phyloP scores from a whole-genome alignment of 352 stramenopile species.

The Plasmopara halstedii region DNA sequence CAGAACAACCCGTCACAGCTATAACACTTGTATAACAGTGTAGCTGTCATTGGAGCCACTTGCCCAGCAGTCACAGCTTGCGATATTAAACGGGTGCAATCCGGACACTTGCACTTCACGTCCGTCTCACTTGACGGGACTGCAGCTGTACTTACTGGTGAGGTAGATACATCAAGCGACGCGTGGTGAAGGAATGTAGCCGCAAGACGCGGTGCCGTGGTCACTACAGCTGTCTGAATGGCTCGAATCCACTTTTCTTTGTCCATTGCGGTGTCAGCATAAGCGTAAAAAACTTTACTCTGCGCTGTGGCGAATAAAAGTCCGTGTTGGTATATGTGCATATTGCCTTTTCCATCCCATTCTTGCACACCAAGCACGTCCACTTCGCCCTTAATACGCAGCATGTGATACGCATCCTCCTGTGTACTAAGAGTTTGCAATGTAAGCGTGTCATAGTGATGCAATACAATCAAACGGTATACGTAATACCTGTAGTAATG shows the following conservation, averaged over 20 bases:
- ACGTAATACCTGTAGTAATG: slow-evolving; percentile 65
- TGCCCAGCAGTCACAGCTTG: slow-evolving; percentile 18
- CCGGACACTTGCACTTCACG: slow-evolving; percentile 54
- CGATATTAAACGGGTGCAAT: slow-evolving; percentile 37
- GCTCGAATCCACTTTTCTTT: slow-evolving; percentile 87
- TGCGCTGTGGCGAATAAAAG: slow-evolving; percentile 85
- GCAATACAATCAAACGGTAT: no score
- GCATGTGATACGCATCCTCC: slow-evolving; percentile 86
- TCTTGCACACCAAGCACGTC: slow-evolving; percentile 86
- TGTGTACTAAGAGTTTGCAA: slow-evolving; percentile 43
- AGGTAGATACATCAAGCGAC: slow-evolving; percentile 38
- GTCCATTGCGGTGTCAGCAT: slow-evolving; percentile 82
- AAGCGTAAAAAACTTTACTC: slow-evolving; percentile 87
- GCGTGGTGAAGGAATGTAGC: slow-evolving; percentile 45
- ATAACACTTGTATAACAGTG: slow-evolving; percentile 75
- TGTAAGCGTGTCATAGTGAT: background rate
- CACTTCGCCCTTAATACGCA: slow-evolving; percentile 79
- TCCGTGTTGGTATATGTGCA: slow-evolving; percentile 87
- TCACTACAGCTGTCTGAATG: slow-evolving; percentile 81
- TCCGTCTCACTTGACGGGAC: slow-evolving; percentile 50
- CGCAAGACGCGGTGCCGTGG: slow-evolving; percentile 58
- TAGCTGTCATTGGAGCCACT: slow-evolving; percentile 22
- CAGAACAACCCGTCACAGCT: slow-evolving; percentile 76
- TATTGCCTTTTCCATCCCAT: slow-evolving; percentile 89
- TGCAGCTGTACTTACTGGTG: slow-evolving; percentile 36